Base-by-base conservation (phyloP, 306 rosid species). In the Calophaca sinica region DNA sequence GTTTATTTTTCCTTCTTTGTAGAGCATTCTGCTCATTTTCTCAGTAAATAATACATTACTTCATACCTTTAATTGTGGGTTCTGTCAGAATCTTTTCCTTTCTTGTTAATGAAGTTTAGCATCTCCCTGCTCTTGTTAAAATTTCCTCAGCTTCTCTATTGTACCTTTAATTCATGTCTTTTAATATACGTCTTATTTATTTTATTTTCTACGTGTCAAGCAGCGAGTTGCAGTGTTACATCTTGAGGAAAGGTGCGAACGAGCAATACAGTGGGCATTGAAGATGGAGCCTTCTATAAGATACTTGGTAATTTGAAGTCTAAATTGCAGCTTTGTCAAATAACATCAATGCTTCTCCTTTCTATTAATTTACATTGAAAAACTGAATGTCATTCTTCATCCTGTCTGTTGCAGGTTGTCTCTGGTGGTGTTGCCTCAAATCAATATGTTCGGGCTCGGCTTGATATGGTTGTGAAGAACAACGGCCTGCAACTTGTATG, bases 371-470 rank as follows among this genome's bases (percentile, higher is more conserved):
- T 80, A 38, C 79, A 9, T 65, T 45, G 26, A 32, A 39, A 39
- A 79, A 44, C 13, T 67, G 68, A 26, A 60, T 46, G 55, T 38
- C 73, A 52, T 82, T 73, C 53, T 51, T 11, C 70, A 26, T 77
- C 13, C 32, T 82, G 74, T 62, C 29, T 73, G 60, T 70, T 85
- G 78, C 79, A 94, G 98, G 96, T 94, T 55, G 88, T 94, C 73
- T 87, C 97, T 46, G 98, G 97, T 70, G 98, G 98, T 15, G 98
- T 94, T 80, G 98, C 98, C 44, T 91, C 98, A 72, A 94, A 94
- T 67, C 86, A 90, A 66, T 90, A 88, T 72, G 96, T 94, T 14
- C 75, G 97, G 78, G 73, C 90, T 78, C 93, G 66, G 68, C 98
- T 94, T 70, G 91, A 84, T 78, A 81, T 79, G 67, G 86, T 91